These are phyloP conservation scores for Trypanosoma melophagium DNA, from an alignment of 208 protist species.

Conservation along the genomic window DNA sequence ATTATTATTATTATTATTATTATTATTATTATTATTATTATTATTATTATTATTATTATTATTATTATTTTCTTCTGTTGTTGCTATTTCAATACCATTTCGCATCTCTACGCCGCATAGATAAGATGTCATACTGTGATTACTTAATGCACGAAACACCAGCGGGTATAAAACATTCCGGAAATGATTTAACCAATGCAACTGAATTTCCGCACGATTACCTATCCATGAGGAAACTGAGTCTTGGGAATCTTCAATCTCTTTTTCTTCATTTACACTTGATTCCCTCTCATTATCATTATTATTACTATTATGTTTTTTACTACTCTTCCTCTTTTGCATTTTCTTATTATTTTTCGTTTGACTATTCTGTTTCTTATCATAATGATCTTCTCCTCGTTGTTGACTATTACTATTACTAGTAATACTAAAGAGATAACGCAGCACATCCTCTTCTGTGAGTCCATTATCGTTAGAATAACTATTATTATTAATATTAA, in stretches of 20 bases:
- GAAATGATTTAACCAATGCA: constrained; percentile 25
- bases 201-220: constrained; percentile 6
- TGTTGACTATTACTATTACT: background rate
- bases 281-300: background rate
- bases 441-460: constrained; percentile 2
- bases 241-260: background rate
- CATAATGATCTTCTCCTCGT: too few relatives aligned
- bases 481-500: background rate
- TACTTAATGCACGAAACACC: background rate
- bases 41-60: too few relatives aligned
- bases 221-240: background rate
- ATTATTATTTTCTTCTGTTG: too few relatives aligned
- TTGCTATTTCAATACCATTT: too few relatives aligned
- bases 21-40: too few relatives aligned
- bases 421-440: constrained; percentile 9
- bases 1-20: too few relatives aligned
- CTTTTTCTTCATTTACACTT: background rate
- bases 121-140: constrained; percentile 8
- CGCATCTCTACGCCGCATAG: constrained; percentile 14
- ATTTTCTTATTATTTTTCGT: background rate
- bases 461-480: background rate
- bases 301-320: too few relatives aligned
- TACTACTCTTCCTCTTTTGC: background rate
- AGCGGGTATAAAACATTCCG: background rate
- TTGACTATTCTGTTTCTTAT: too few relatives aligned